These are phyloP conservation scores for Ustilago cynodontis DNA, from an alignment of 1,284 basidiomycete species.

Conservation along the genomic window DNA sequence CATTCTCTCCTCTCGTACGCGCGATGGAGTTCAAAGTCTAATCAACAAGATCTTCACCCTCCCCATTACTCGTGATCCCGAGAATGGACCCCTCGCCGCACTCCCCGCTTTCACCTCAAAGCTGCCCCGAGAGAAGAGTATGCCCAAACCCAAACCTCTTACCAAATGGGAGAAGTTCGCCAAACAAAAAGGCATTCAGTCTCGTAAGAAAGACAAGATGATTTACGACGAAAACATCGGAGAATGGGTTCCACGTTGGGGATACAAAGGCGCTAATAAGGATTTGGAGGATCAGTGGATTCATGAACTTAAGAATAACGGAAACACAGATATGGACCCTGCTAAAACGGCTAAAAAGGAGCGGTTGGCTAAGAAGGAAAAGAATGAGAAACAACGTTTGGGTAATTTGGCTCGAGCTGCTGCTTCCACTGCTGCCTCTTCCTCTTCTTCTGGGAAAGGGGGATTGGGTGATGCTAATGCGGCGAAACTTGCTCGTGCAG, in stretches of 20 bases:
- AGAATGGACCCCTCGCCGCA: conserved; percentile 85
- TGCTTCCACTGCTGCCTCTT: conserved; percentile 9
- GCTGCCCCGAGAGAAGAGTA: conserved; percentile 89
- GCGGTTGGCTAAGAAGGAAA: conserved; percentile 82
- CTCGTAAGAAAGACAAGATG: conserved; percentile 79
- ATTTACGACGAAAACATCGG: conserved; percentile 95
- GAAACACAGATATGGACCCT: conserved; percentile 81
- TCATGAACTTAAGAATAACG: conserved; percentile 86
- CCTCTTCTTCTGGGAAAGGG: not conserved
- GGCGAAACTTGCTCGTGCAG: conserved; percentile 46
- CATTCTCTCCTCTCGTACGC: conserved; percentile 82
- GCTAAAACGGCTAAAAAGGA: conserved; percentile 80
- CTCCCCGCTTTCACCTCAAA: conserved; percentile 78
- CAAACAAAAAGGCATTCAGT: conserved; percentile 90
- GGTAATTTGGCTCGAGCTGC: conserved; percentile 79
- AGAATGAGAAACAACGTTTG: conserved; percentile 85
- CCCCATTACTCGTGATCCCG: conserved; percentile 78
- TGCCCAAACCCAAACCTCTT: conserved; percentile 89
- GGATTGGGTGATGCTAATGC: conserved; percentile 47
- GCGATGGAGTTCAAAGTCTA: conserved; percentile 87
- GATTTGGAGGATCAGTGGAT: conserved; percentile 91
- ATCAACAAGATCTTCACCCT: conserved; percentile 84
- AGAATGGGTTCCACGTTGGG: conserved; percentile 94
- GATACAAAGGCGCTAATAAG: conserved; percentile 83
- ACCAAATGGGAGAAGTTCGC: conserved; percentile 99